Evolutionary conservation across 78 protist genomes (phyloP).

Genomic region (Dictyostelium brefeldianum): DNA sequence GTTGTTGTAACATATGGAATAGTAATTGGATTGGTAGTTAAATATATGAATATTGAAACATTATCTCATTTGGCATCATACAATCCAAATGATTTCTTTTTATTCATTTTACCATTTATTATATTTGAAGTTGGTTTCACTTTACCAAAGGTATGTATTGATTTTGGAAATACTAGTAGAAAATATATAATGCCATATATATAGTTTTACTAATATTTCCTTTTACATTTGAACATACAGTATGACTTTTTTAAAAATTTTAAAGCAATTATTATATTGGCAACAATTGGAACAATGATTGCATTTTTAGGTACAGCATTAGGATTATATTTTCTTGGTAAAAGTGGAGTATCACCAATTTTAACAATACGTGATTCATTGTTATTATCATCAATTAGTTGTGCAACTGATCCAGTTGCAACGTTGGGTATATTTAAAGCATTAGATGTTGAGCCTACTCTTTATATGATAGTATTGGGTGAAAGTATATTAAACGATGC

Average conservation of each 20-base stretch:
- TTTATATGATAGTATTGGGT: constrained; percentile 93
- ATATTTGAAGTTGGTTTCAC: constrained; percentile 94
- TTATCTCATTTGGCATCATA: constrained; percentile 10
- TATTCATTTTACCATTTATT: constrained; percentile 94
- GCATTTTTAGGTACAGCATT: constrained; percentile 66
- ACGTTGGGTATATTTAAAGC: constrained; percentile 90
- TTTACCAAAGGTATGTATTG: constrained; percentile 23
- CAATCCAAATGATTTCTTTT: constrained; percentile 89
- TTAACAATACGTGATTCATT: not conserved
- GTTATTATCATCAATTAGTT: not conserved
- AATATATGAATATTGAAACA: not conserved
- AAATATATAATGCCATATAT: too few species aligned
- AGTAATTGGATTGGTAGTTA: constrained; percentile 15
- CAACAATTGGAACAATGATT: constrained; percentile 93
- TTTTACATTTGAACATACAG: not conserved
- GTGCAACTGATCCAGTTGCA: constrained; percentile 96
- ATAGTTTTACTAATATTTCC: not conserved
- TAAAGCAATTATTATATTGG: constrained; percentile 84
- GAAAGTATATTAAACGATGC: constrained; percentile 96
- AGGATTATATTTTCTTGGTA: constrained; percentile 44
- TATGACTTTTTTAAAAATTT: constrained; percentile 89
- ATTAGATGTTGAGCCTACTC: constrained; percentile 87
- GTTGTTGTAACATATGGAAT: constrained; percentile 37
- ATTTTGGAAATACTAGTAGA: too few species aligned
- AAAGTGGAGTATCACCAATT: not conserved